Base-by-base conservation (phyloP, 1,284 basidiomycete genomes). In the Ceratobasidium sp. region DNA sequence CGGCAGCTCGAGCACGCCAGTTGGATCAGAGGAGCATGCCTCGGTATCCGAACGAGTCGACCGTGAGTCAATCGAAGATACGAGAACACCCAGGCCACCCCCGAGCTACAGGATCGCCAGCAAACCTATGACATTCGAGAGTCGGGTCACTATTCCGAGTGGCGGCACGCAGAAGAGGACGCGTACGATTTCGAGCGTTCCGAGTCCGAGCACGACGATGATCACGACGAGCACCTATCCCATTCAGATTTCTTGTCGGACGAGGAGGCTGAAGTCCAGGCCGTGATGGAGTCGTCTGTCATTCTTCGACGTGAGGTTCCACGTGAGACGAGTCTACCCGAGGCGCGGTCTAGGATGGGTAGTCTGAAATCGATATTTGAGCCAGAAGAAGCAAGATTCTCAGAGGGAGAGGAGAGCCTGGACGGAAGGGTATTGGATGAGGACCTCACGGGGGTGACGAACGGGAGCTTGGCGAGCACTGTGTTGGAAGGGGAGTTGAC, bases 271-370 rank as follows among this genome's bases (percentile, higher is more conserved):
- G 43, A 69, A 16, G 52, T 45, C 5, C 53, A 39, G 3, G 52
- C 52, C 3, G 53, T 69, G 2, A 32, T 69, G 21, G 34, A 30
- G n/a, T 55, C 65, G 36, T 43, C 65, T 14, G 52, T 69, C 21
- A 52, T 69, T 8, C 46, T 69, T 14, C 52, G 65, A 16, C 65
- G 65, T 14, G 65, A 69, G 32, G 34, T 57, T 21, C 50, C 45
- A 23, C 52, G 53, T 16, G 53, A 69, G 43, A 69, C 65, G 65
- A 69, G 65, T 57, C 23, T 69, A 21, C 65, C 65, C 41, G 58
- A 60, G 58, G 58, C 58, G 58, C n/a, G 23, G 28, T 55, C 52
- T 30, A 55, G 52, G 52, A 55, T 55, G 52, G 14, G 14, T 10
- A 55, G 52, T n/a, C 18, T 45, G 43, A 45, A 12, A 18, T 45